phyloP scores from a whole-genome alignment of 225 moss, liverwort and hornwort genomes.

The Pleurozium schreberi region DNA sequence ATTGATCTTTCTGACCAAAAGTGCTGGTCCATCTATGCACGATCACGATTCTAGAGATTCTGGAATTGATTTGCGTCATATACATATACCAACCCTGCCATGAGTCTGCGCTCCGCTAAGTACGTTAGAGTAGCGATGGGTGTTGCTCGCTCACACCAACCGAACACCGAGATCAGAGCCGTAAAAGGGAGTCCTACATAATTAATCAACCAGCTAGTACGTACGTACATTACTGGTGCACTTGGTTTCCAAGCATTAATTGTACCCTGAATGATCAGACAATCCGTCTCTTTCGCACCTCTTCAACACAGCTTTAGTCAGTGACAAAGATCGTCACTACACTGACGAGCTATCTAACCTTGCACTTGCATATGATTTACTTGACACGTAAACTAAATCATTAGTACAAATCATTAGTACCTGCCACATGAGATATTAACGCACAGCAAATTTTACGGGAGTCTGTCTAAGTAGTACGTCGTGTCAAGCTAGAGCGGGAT shows the following conservation, averaged over 20 bases:
- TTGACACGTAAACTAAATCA: background rate
- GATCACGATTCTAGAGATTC: background rate
- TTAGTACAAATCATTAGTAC: no score
- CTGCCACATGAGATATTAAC: no score
- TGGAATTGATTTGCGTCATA: background rate
- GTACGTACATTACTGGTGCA: background rate
- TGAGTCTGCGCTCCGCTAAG: background rate
- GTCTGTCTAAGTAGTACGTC: background rate
- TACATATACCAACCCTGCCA: background rate
- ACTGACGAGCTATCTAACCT: background rate
- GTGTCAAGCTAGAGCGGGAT: background rate
- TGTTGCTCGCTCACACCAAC: background rate
- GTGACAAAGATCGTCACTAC: background rate
- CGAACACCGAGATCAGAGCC: background rate
- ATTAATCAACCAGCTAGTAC: background rate
- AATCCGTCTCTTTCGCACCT: background rate
- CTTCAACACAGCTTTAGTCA: background rate
- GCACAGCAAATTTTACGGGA: background rate
- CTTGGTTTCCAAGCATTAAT: background rate
- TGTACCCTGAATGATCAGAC: background rate
- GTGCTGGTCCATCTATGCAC: background rate
- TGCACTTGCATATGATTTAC: background rate
- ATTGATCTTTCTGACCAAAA: background rate
- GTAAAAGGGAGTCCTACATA: background rate
- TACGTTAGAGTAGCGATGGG: background rate